These are phyloP conservation scores for Sarocladiaceae sp. DNA, from an alignment of 2,329 filamentous ascomycete genomes.

Conservation along the genomic window DNA sequence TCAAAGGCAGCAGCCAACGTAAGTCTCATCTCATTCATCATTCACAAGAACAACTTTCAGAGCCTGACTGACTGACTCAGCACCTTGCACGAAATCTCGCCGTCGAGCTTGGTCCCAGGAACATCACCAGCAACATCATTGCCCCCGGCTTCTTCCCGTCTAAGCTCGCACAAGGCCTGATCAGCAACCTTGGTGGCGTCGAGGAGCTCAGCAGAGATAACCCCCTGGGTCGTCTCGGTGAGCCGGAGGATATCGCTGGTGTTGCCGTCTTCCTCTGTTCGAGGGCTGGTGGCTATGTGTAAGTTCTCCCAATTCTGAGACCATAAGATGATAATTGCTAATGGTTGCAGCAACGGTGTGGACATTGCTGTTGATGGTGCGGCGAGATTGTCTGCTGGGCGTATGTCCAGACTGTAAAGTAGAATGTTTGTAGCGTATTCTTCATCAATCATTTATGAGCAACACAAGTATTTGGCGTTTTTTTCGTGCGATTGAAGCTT, in stretches of 20 bases:
- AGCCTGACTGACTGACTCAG: constrained; percentile 24
- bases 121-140: constrained; percentile 63
- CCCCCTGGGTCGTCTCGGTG: constrained; percentile 50
- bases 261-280: constrained; percentile 54
- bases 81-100: constrained; percentile 60
- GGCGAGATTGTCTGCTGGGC: constrained; percentile 22
- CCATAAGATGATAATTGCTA: background rate
- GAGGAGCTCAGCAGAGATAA: constrained; percentile 44
- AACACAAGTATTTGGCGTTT: too few species aligned
- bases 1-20: constrained; percentile 61
- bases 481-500: background rate
- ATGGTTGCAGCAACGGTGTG: constrained; percentile 27
- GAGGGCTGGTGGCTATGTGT: constrained; percentile 48
- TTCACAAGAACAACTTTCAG: background rate
- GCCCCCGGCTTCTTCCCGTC: constrained; percentile 66
- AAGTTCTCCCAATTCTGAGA: constrained; percentile 13
- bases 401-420: constrained; percentile 22
- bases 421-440: background rate
- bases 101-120: constrained; percentile 61
- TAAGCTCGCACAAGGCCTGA: constrained; percentile 63
- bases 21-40: constrained; percentile 13
- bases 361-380: constrained; percentile 31
- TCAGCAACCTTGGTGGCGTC: constrained; percentile 56
- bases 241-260: constrained; percentile 56
- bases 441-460: background rate